phyloP scores from a whole-genome alignment of 2,329 filamentous ascomycete species.

The Neonectria magnoliae region DNA sequence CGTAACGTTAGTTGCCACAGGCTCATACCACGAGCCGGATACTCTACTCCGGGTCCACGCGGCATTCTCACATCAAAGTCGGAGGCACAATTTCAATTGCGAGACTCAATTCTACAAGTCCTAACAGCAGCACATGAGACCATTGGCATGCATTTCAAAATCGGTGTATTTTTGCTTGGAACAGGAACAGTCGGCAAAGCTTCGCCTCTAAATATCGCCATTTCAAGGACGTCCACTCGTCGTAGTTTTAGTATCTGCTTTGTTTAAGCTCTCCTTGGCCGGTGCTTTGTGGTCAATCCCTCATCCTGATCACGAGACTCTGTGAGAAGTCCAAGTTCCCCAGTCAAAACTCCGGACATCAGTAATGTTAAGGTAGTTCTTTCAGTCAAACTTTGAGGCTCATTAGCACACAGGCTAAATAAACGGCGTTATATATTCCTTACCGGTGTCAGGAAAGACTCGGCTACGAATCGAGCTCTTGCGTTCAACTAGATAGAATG shows the following conservation, averaged over 20 bases:
- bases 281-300: conserved; percentile 27
- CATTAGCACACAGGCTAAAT: conserved; percentile 19
- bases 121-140: neutral
- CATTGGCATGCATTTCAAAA: conserved; percentile 22
- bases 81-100: neutral
- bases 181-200: conserved; percentile 28
- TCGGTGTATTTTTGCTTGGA: conserved; percentile 34
- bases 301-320: conserved; percentile 26
- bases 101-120: neutral
- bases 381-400: conserved; percentile 47
- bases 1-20: no score
- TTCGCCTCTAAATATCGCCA: conserved; percentile 37
- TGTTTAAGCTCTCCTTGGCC: conserved; percentile 16
- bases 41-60: neutral
- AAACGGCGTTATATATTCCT: conserved; percentile 43
- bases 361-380: conserved; percentile 31
- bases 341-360: conserved; percentile 31
- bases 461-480: conserved; percentile 94
- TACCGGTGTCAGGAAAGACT: conserved; percentile 97
- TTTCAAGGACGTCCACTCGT: conserved; percentile 24
- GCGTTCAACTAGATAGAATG: conserved; percentile 79
- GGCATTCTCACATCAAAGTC: neutral
- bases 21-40: neutral
- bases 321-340: conserved; percentile 26
- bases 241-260: conserved; percentile 21